Base-by-base conservation (phyloP, 1,139 yeast genomes). In the Eremothecium sinecaudum region DNA sequence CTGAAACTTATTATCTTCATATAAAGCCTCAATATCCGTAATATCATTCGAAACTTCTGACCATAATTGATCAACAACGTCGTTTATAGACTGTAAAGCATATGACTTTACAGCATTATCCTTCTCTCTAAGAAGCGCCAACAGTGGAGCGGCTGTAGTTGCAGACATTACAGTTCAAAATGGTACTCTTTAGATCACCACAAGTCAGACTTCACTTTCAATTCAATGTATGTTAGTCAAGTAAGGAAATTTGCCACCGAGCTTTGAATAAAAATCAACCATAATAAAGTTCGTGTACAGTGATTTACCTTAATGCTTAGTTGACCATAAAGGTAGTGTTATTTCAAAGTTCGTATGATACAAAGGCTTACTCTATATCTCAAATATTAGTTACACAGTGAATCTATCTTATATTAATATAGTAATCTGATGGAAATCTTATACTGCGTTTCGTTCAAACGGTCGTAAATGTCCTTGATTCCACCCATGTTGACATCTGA, bases 1-100 rank as follows among this genome's bases (percentile, higher is more conserved):
- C 32, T 78, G 74, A 58, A 87, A 90, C 11, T 70, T 61, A 39
- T 72, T 70, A 58, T 90, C 95, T 61, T 90, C 98, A 53, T 80
- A 86, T 36, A 90, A 67, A 44, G 84, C 94, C 63, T 90, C 98
- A 53, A 84, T 67, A 42, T 81, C 90, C 30, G 83, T 67, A 45
- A 90, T 74, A 54, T 73, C 78, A 61, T 90, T 92, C 41, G 98
- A 94, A 41, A 92, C 82, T 64, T 90, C 98, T 3, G 97, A 87
- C 99, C 99, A 90, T 45, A 84, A 69, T 59, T 83, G 87, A 63
- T 86, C 94, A 37, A 86, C 95, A 38, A 81, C 73, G 24, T 67
- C 73, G 56, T 86, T 82, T 47, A 90, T 73, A 19, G 94, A 79
- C 41, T 77, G 67, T 53, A 90, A 70, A 12, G 98, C 98, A 57